phyloP scores from a whole-genome alignment of 257 asterid species.

The Penstemon davidsonii region DNA sequence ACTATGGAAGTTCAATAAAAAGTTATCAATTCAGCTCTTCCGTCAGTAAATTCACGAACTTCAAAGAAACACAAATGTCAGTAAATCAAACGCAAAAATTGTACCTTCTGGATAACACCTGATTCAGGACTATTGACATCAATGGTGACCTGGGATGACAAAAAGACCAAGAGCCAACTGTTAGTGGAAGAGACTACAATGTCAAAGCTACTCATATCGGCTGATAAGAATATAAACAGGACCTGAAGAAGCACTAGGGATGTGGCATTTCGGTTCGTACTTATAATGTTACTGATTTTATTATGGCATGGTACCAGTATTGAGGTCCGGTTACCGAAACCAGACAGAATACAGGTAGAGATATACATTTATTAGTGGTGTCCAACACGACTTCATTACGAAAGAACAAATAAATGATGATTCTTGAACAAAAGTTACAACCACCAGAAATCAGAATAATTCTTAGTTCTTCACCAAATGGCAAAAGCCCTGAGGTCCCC shows the following conservation, averaged over 20 bases:
- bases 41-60: conserved; percentile 12
- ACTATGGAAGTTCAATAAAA: conserved; percentile 40
- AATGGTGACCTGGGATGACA: conserved; percentile 72
- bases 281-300: too few species aligned
- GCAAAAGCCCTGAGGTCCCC: too few species aligned
- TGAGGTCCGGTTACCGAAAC: too few species aligned
- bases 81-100: conserved; percentile 11
- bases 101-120: conserved; percentile 90
- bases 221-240: neutral
- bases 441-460: too few species aligned
- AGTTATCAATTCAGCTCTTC: conserved; percentile 13
- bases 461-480: too few species aligned
- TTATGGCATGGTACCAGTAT: too few species aligned
- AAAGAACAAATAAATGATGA: too few species aligned
- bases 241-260: conserved; percentile 5
- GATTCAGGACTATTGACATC: conserved; percentile 99
- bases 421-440: too few species aligned
- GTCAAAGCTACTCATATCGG: conserved; percentile 3
- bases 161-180: conserved; percentile 25
- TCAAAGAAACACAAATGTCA: neutral
- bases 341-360: too few species aligned
- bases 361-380: too few species aligned
- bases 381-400: too few species aligned
- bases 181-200: conserved; percentile 18
- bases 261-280: neutral